Evolutionary conservation across 179 eudicot species (phyloP).

Genomic region (Beta corolliflora): DNA sequence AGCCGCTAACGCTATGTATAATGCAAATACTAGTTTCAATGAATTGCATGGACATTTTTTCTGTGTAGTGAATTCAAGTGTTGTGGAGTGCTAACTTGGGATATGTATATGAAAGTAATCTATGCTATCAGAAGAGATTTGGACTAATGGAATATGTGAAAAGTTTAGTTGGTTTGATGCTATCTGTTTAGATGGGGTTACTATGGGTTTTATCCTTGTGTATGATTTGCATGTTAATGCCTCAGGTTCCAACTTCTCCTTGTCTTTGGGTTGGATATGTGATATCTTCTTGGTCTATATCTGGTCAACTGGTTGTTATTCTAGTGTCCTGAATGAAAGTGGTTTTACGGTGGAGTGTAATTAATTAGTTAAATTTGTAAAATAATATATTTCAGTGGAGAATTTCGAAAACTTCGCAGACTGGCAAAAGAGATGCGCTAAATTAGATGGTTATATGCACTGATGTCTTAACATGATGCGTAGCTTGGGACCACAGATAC

Average conservation of each 20-base stretch:
- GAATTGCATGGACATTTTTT: neutral
- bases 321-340: neutral
- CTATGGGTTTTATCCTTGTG: neutral
- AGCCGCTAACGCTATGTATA: neutral
- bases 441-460: neutral
- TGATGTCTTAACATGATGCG: neutral
- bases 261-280: neutral
- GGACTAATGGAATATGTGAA: neutral
- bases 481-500: neutral
- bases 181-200: neutral
- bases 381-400: neutral
- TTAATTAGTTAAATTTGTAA: neutral
- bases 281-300: neutral
- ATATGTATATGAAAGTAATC: neutral
- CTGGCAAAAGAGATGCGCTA: neutral
- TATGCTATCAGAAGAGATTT: neutral
- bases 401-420: neutral
- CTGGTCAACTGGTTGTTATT: too few relatives aligned
- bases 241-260: neutral
- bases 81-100: neutral
- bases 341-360: neutral
- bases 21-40: neutral
- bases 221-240: constrained; percentile 8
- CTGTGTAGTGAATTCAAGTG: neutral
- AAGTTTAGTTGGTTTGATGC: neutral